Base-by-base conservation (phyloP, 352 stramenopile genomes). In the Pythium vanterpoolii region DNA sequence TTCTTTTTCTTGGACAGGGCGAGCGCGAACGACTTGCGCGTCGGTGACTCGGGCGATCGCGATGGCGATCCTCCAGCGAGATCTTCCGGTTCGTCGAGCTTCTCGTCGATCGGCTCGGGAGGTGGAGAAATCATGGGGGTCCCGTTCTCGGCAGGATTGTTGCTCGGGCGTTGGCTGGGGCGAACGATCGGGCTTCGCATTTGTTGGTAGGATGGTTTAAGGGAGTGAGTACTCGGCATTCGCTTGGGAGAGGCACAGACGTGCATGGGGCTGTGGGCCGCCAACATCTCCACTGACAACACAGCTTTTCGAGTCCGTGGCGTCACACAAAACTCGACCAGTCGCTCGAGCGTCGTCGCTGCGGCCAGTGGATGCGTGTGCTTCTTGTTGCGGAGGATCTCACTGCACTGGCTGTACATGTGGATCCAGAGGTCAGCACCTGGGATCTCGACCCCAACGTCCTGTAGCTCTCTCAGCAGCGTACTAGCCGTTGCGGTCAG, bases 351-450 rank as follows among this genome's bases (percentile, higher is more conserved):
- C 16, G 73, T 76, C 40, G 66, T 76, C 9, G 13, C 13, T 1
- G 42, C 19, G 0, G 39, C 47, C 7, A 44, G 44, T 10, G 48
- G 53, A 5, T 13, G 31, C 16, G 36, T 53, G n/a, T 49, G 51
- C 7, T 57, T 65, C 51, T 47, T 61, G 59, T 52, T 61, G 21
- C 50, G 45, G 19, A 90, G 54, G 4, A 72, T 67, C 2, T 48
- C 62, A 27, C 74, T 69, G 45, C 78, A 89, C 42, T 69, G 72
- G 24, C 72, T 64, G 38, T 83, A 57, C 76, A 90, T 82, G 21
- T 86, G 73, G 26, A 75, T 80, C 81, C 81, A 89, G 40, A 89
- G 60, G 6, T 79, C 67, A 0, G 68, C 19, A 23, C 52, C 56
- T 18, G 72, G 66, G 11, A 63, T 36, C 5, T 44, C 27, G 16